These are phyloP conservation scores for Termitomyces sp. DNA, from an alignment of 768 basidiomycete genomes.

Conservation along the genomic window DNA sequence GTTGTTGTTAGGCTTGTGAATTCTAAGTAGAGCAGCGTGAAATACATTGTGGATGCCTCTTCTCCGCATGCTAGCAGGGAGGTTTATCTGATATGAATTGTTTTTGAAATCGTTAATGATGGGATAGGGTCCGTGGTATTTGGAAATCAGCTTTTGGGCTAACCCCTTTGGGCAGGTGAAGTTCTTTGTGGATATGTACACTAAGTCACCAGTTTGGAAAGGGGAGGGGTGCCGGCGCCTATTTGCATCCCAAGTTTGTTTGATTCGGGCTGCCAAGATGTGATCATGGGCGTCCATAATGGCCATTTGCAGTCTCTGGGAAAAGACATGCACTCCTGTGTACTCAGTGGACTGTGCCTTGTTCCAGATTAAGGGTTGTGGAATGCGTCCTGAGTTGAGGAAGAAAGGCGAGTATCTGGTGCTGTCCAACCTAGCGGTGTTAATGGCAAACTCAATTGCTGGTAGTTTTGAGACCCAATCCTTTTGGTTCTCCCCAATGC, in stretches of 20 bases:
- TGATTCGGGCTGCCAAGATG: constrained; percentile 19
- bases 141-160: not conserved
- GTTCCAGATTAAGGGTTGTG: too few relatives aligned
- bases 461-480: too few relatives aligned
- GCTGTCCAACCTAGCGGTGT: too few relatives aligned
- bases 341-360: too few relatives aligned
- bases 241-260: constrained; percentile 21
- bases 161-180: not conserved
- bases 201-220: not conserved
- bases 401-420: too few relatives aligned
- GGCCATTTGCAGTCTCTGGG: too few relatives aligned
- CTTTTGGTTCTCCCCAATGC: too few relatives aligned
- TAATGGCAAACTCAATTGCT: too few relatives aligned
- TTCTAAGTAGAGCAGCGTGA: not conserved
- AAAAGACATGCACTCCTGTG: too few relatives aligned
- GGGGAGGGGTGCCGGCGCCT: not conserved
- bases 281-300: constrained; percentile 24
- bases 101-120: not conserved
- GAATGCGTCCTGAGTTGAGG: too few relatives aligned
- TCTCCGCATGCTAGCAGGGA: not conserved
- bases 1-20: not conserved
- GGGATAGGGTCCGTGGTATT: not conserved
- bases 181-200: constrained; percentile 3
- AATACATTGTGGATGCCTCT: not conserved
- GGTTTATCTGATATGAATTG: not conserved